Base-by-base conservation (phyloP, 495 filamentous ascomycete genomes). In the Trichoderma asperelloides region DNA sequence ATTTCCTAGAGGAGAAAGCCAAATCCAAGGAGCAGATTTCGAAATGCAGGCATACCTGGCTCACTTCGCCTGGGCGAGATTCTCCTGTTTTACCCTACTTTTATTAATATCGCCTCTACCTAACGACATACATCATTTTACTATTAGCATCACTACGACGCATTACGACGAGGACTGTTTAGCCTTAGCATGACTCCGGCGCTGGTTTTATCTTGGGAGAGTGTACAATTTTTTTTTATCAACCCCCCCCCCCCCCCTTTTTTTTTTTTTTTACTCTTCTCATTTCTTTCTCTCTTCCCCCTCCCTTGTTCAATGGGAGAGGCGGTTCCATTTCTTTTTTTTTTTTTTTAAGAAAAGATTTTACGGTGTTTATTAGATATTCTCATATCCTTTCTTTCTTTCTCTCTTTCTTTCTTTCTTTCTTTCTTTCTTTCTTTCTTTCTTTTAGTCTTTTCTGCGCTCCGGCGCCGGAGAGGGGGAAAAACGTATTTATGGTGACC, bases 111-210 rank as follows among this genome's bases (percentile, higher is more conserved):
- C 60, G 37, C 60, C 16, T 25, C 23, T 65, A 65, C 63, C 27
- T 41, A 40, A 65, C 15, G 21, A 40, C 37, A 65, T 40, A 43
- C 63, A 65, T 65, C 37, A 21, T 51, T 51, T 51, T 45, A 45
- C 5, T 47, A 15, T 60, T 60, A 25, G 55, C 55, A 60, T 60
- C 55, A 11, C 55, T 60, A 60, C 55, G 55, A 60, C 55, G 55
- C 55, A 60, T 55, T 60, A 60, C 28, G 55, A 60, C 27, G 23
- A 30, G 55, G 55, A 9, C 27, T 18, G 12, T 30, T 60, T 16
- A 60, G 55, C 55, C 55, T 60, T 60, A 60, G 55, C 55, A 60
- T 60, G 55, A 60, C 55, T 60, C 55, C 55, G 55, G 55, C 55
- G 55, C 28, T 60, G 55, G 55, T 60, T 60, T 28, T 60, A 27